Evolutionary conservation across 371 early-diverging fungal species (phyloP).

Genomic region (Rhizopus sp.): DNA sequence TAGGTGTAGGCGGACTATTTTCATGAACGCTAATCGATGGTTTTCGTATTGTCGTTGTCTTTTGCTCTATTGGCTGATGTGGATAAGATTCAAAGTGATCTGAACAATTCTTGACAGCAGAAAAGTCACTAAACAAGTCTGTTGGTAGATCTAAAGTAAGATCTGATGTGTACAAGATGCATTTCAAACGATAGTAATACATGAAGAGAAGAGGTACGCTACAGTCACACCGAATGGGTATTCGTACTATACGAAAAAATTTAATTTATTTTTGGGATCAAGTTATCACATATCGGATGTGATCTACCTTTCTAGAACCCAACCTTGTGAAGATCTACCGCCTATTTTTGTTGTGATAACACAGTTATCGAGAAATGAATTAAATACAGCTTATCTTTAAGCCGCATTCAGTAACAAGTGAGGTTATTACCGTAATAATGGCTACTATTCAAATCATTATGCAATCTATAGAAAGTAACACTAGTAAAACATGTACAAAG

Average conservation of each 20-base stretch:
- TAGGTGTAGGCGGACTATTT: conserved; percentile 33
- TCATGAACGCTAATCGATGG: conserved; percentile 6
- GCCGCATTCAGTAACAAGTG: too few relatives aligned
- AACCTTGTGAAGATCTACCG: conserved; percentile 8
- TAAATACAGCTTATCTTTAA: too few relatives aligned
- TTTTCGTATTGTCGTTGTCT: background rate
- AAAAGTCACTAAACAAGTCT: conserved; percentile 12
- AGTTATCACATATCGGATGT: conserved; percentile 1
- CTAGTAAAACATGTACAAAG: too few relatives aligned
- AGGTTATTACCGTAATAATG: too few relatives aligned
- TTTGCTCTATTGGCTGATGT: conserved; percentile 2
- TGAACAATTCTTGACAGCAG: conserved; percentile 6
- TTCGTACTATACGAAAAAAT: too few relatives aligned
- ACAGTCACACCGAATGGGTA: too few relatives aligned
- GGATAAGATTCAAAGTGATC: conserved; percentile 11
- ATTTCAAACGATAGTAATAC: conserved; percentile 47
- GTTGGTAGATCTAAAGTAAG: background rate
- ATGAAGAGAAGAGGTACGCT: conserved; percentile 15
- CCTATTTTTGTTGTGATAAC: conserved; percentile 12
- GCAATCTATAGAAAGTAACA: too few relatives aligned
- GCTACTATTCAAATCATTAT: too few relatives aligned
- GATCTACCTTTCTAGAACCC: conserved; percentile 11
- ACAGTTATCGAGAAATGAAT: conserved; percentile 13
- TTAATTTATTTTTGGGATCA: too few relatives aligned
- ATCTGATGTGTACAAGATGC: conserved; percentile 34